Base-by-base conservation (phyloP, 805 yeast species). In the Groenewaldozyma tartarivorans region DNA sequence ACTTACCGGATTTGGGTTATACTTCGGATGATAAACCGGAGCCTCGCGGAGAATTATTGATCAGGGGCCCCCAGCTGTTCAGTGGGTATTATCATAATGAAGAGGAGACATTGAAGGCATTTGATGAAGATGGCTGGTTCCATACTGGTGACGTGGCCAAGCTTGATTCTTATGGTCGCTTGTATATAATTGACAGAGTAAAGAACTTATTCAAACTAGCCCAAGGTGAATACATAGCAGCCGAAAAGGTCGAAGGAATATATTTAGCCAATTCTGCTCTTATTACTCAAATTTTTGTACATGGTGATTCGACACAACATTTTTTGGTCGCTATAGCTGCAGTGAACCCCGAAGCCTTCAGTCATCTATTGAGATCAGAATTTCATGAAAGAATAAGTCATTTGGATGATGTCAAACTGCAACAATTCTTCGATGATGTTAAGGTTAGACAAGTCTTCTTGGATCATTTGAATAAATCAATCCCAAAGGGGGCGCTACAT, bases 191-290 rank as follows among this genome's bases (percentile, higher is more conserved):
- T 50, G 92, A 82, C 54, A 68, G 92, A 46, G 86, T 81, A 31
- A 81, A 81, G 65, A 82, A 81, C 61, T 81, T 81, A 62, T 81
- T 81, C 68, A 81, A 81, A 49, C 56, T 75, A 40, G 65, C 78
- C 2, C 80, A 75, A 54, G 80, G 80, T 37, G 79, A 75, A 60
- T 81, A 81, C 57, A 72, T 81, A 41, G 81, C 86, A 1, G 83
- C 86, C 16, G 92, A 81, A 53, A 79, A 74, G 58, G 74, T 81
- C 49, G 90, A 81, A 54, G 79, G 77, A 52, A 60, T 63, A 13
- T 80, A 81, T 56, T 56, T 76, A 27, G 66, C 81, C 0, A 62
- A 67, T 20, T 69, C 72, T 49, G 69, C 81, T 1, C 57, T 66
- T 21, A 53, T 76, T 15, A 54, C 69, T 3, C 86, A 79, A 58